Conservation (phyloP, 177 flowering plant species). For the Vitis hybrid region DNA sequence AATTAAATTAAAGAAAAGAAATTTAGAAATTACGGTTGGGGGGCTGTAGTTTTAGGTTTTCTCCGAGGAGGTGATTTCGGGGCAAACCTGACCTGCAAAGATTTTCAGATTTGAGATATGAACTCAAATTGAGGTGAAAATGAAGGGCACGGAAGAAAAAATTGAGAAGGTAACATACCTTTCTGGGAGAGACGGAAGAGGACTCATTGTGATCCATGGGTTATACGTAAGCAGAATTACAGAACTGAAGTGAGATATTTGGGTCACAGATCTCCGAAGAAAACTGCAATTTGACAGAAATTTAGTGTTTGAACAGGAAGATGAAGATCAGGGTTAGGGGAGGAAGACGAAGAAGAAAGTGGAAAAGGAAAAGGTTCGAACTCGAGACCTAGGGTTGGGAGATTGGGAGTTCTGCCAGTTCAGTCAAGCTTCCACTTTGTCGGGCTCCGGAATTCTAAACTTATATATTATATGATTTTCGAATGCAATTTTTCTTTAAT, state of each 20-base stretch:
- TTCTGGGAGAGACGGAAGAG: constrained; percentile 3
- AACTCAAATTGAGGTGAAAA: neutral
- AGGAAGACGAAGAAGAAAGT: constrained; percentile 8
- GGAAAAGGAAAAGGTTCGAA: constrained; percentile 11
- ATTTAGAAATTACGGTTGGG: constrained; percentile 15
- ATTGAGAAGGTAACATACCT: neutral
- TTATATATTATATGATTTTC: too few species aligned
- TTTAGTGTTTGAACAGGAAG: neutral
- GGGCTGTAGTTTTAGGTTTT: constrained; percentile 9
- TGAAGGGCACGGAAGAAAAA: neutral
- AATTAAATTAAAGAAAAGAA: neutral
- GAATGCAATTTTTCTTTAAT: too few species aligned
- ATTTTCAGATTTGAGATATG: neutral
- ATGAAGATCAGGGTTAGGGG: constrained; percentile 3
- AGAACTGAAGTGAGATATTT: too few species aligned
- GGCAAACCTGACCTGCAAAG: constrained; percentile 25
- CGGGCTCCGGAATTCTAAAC: too few species aligned
- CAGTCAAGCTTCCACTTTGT: too few species aligned
- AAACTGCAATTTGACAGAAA: too few species aligned
- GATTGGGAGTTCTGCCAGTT: too few species aligned
- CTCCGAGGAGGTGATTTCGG: constrained; percentile 30
- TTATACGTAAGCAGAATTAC: neutral
- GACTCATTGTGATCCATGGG: constrained; percentile 13
- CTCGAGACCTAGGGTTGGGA: constrained; percentile 1
- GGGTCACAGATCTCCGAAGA: too few species aligned